Conservation (phyloP, 495 filamentous ascomycete genomes). For the Aspergillus heteromorphus region DNA sequence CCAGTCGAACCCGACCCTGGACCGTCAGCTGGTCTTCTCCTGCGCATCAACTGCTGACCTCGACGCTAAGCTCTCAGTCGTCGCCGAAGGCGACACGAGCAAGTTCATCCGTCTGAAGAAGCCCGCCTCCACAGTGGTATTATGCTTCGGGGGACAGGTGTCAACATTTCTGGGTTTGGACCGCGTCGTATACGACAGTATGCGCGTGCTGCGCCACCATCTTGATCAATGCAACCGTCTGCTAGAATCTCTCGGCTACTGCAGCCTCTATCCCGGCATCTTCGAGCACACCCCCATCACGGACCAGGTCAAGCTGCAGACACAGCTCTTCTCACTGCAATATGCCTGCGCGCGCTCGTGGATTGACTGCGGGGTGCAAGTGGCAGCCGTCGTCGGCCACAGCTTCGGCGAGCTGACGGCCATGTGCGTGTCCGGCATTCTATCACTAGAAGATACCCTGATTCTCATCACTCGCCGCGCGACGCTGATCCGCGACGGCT, state of each 20-base stretch:
- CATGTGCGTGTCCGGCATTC: constrained; percentile 30
- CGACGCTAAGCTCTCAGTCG: not conserved
- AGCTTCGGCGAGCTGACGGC: constrained; percentile 47
- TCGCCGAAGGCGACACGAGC: constrained; percentile 1
- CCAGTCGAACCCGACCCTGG: constrained; percentile 15
- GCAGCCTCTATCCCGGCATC: constrained; percentile 43
- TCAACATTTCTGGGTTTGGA: constrained; percentile 41
- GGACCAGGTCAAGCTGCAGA: constrained; percentile 42
- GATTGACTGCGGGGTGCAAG: constrained; percentile 37
- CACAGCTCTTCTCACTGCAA: constrained; percentile 41
- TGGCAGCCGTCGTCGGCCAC: constrained; percentile 44
- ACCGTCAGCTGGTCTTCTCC: constrained; percentile 7
- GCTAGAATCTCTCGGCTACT: constrained; percentile 19
- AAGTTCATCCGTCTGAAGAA: constrained; percentile 6
- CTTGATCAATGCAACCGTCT: constrained; percentile 22
- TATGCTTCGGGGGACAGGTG: constrained; percentile 53
- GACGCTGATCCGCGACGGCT: constrained; percentile 34
- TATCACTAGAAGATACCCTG: constrained; percentile 34
- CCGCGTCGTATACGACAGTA: constrained; percentile 26
- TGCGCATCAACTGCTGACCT: constrained; percentile 9
- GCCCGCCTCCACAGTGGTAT: constrained; percentile 31
- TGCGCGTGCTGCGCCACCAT: constrained; percentile 31
- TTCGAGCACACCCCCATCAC: constrained; percentile 33
- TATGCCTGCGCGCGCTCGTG: constrained; percentile 43
- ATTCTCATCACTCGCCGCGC: constrained; percentile 40